phyloP scores from a whole-genome alignment of 108 stramenopile species.

The Hondaea fermentalgiana region DNA sequence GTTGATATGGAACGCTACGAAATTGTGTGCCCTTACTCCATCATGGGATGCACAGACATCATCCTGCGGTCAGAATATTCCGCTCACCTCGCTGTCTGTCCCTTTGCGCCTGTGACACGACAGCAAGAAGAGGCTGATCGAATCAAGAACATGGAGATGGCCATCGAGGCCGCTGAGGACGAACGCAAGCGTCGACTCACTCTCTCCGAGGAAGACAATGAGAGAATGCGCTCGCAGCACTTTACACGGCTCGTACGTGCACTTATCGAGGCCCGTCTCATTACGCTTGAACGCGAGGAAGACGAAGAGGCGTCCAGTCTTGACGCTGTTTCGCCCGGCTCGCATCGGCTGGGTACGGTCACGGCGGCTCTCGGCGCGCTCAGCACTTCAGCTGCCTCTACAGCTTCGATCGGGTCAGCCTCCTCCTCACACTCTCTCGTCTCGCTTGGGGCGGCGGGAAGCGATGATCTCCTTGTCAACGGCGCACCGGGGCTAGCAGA shows the following conservation, averaged over 20 bases:
- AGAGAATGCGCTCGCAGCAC: not conserved
- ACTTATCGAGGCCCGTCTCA: not conserved
- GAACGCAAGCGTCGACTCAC: not conserved
- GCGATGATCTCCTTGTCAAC: too few species aligned
- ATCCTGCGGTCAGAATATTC: not conserved
- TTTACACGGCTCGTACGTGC: not conserved
- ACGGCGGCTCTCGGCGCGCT: not conserved
- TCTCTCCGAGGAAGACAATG: not conserved
- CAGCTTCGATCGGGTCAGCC: too few species aligned
- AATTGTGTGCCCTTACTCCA: not conserved
- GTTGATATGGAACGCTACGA: not conserved
- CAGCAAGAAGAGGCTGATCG: not conserved
- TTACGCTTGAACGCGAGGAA: not conserved
- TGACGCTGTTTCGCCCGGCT: not conserved
- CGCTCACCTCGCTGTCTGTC: not conserved
- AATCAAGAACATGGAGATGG: not conserved
- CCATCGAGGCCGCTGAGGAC: not conserved
- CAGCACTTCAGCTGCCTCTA: too few species aligned
- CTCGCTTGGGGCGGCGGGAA: too few species aligned
- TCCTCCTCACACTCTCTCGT: too few species aligned
- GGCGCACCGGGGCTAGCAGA: too few species aligned
- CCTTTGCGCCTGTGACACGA: not conserved
- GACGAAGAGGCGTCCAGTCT: not conserved
- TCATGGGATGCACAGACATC: slow-evolving; percentile 9
- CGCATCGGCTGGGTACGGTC: not conserved